These are phyloP conservation scores for Solanum sitiens DNA, from an alignment of 257 asterid genomes.

Conservation along the genomic window DNA sequence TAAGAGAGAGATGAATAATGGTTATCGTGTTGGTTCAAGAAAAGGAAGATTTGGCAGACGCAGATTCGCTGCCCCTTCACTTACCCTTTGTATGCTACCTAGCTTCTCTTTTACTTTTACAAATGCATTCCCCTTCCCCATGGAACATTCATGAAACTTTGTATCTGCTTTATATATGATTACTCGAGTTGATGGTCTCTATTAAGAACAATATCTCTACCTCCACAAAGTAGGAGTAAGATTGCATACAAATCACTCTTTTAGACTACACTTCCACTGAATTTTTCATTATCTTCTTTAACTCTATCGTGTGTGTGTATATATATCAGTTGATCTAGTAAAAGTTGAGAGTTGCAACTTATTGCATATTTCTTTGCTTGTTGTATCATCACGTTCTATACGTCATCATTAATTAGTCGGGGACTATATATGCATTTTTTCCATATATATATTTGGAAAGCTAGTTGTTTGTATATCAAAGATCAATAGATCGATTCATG, in stretches of 20 bases:
- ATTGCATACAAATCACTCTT: not conserved
- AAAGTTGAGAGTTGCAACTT: not conserved
- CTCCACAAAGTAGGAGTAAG: not conserved
- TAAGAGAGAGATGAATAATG: not conserved
- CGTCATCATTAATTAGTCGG: not conserved
- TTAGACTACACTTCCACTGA: not conserved
- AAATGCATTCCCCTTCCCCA: not conserved
- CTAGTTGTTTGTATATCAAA: not conserved
- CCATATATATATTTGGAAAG: not conserved
- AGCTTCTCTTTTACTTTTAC: not conserved
- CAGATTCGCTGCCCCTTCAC: constrained; percentile 1
- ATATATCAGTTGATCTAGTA: not conserved
- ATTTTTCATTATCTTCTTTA: not conserved
- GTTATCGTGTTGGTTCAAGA: constrained; percentile 17
- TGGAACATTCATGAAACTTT: not conserved
- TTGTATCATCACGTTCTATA: not conserved
- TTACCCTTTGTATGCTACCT: not conserved
- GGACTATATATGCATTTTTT: not conserved
- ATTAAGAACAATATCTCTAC: not conserved
- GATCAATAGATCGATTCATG: not conserved
- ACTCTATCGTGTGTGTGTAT: not conserved
- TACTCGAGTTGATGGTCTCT: not conserved
- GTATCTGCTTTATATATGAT: not conserved
- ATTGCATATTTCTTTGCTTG: not conserved
- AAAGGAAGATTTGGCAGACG: constrained; percentile 48